Conservation (phyloP, 176 grass and related monocot species). For the Oryza officinalis region DNA sequence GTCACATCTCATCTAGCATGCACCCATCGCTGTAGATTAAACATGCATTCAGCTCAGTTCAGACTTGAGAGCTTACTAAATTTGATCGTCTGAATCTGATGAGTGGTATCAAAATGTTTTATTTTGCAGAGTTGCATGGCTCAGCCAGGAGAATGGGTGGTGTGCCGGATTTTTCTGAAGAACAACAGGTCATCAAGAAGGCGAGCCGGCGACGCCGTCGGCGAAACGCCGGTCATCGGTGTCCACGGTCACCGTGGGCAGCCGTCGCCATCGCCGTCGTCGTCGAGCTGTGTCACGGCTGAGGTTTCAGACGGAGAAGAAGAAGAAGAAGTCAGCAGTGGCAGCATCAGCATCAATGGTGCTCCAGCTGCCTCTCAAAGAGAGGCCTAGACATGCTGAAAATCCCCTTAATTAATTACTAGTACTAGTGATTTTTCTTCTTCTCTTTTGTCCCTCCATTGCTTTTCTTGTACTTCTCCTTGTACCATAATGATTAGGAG, state of each 20-base stretch:
- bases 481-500: conserved; percentile 23
- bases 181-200: conserved; percentile 34
- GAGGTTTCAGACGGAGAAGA: conserved; percentile 35
- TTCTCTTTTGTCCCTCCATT: neutral
- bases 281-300: conserved; percentile 56
- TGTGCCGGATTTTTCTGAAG: conserved; percentile 67
- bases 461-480: conserved; percentile 15
- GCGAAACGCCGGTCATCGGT: neutral
- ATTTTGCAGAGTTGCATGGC: conserved; percentile 22
- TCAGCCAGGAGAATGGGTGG: conserved; percentile 59
- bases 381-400: conserved; percentile 22
- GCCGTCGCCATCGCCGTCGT: conserved; percentile 34
- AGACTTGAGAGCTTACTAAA: neutral
- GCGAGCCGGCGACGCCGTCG: neutral
- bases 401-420: neutral
- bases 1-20: neutral
- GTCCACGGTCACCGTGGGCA: neutral
- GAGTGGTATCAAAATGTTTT: neutral
- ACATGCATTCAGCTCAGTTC: neutral
- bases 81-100: neutral
- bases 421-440: neutral
- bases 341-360: neutral
- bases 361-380: conserved; percentile 24
- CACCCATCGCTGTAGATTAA: neutral
- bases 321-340: conserved; percentile 50